Conservation (phyloP, 306 rosid species). For the Begonia masoniana region DNA sequence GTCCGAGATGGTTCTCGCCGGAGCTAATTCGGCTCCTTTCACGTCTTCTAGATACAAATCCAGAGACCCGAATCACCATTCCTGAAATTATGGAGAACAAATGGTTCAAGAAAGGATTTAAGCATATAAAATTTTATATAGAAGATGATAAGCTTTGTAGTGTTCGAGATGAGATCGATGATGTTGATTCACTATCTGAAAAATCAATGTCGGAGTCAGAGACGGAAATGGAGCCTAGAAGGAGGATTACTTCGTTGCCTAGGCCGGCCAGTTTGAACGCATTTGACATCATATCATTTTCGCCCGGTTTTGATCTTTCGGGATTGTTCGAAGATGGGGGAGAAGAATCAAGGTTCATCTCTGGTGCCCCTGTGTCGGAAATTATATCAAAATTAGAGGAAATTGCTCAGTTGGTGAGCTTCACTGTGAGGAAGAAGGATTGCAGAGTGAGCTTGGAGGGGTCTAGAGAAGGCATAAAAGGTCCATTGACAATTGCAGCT, state of each 20-base stretch:
- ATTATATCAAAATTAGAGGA: conserved; percentile 51
- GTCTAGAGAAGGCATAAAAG: conserved; percentile 26
- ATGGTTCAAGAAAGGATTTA: conserved; percentile 54
- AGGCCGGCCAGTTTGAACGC: conserved; percentile 27
- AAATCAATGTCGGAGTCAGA: conserved; percentile 13
- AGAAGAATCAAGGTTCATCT: conserved; percentile 24
- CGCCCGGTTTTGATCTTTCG: conserved; percentile 59
- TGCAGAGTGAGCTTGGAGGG: conserved; percentile 46
- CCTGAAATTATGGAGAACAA: conserved; percentile 26
- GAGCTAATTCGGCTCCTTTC: conserved; percentile 36
- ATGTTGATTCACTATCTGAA: conserved; percentile 8
- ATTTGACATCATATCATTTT: conserved; percentile 60
- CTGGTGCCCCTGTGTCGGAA: conserved; percentile 22
- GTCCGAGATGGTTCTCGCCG: conserved; percentile 42
- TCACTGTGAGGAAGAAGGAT: conserved; percentile 30
- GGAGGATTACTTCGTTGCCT: not conserved
- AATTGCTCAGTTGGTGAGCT: conserved; percentile 35
- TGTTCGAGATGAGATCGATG: not conserved
- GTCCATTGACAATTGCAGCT: conserved; percentile 49
- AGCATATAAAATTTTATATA: conserved; percentile 1
- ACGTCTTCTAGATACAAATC: conserved; percentile 49
- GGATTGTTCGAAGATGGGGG: conserved; percentile 37
- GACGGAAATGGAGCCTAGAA: conserved; percentile 3
- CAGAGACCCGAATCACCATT: conserved; percentile 29
- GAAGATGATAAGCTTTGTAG: not conserved